Evolutionary conservation across 331 rosid species (phyloP).

Genomic region (Dryas integrifolia): DNA sequence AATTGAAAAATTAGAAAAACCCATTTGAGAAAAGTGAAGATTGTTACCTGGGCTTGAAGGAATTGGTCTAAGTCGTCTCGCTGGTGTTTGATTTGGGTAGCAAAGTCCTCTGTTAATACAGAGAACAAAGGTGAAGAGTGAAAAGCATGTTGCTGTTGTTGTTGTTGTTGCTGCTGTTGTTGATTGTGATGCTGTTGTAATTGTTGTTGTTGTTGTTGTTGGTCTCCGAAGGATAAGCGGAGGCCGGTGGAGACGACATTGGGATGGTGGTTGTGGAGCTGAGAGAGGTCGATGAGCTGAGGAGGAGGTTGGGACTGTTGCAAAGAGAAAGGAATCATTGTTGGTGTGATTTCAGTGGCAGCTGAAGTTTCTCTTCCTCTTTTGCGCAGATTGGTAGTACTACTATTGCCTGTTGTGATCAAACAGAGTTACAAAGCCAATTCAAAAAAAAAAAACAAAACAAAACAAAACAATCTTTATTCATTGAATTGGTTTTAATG

Average conservation of each 20-base stretch:
- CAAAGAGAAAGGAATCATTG: constrained; percentile 47
- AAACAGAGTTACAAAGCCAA: neutral
- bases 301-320: constrained; percentile 53
- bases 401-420: constrained; percentile 28
- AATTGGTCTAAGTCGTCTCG: constrained; percentile 59
- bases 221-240: constrained; percentile 64
- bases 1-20: neutral
- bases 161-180: constrained; percentile 28
- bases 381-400: constrained; percentile 48
- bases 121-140: constrained; percentile 44
- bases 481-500: constrained; percentile 4
- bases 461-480: neutral
- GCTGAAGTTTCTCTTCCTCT: constrained; percentile 72
- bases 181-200: constrained; percentile 26
- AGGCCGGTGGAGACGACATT: constrained; percentile 88
- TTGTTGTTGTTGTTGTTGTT: constrained; percentile 43
- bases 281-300: constrained; percentile 75
- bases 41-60: constrained; percentile 58
- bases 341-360: constrained; percentile 34
- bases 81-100: constrained; percentile 64
- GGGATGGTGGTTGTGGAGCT: constrained; percentile 56
- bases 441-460: neutral
- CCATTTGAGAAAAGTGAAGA: constrained; percentile 15
- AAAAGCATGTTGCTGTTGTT: constrained; percentile 25
- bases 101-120: constrained; percentile 46